Base-by-base conservation (phyloP, 768 basidiomycete species). In the Hortiboletus campestris region DNA sequence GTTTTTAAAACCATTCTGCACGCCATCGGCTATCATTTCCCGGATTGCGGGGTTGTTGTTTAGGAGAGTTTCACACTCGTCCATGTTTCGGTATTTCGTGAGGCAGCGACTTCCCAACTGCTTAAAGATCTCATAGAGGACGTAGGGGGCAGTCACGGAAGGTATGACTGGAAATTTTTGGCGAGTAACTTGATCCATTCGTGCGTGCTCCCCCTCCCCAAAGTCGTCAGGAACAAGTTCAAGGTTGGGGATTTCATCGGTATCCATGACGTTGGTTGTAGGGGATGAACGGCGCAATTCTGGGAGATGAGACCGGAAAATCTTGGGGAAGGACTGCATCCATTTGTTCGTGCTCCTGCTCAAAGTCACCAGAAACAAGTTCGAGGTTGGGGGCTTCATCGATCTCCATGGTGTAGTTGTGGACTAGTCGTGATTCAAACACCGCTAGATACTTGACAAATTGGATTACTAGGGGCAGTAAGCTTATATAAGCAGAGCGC, bases 111-210 rank as follows among this genome's bases (percentile, higher is more conserved):
- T 6, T 36, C 14, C 35, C 5, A 16, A 17, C 35, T 36, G 35
- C 8, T n/a, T n/a, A 9, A 16, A 11, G 13, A 41, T 41, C 11
- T 2, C 6, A 11, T 1, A 7, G 39, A 40, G 39, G 9, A 40
- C 6, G 6, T 6, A 9, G 8, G 8, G 39, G 7, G 9, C n/a
- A 40, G 2, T 40, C 19, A 20, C 39, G 19, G 17, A n/a, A 40
- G 6, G 2, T 38, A n/a, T 0, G 36, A n/a, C 0, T 13, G 20
- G 20, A 22, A 7, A 20, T 4, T 13, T 0, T 9, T 2, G 7
- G 13, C 2, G 11, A n/a, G 19, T 8, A 7, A 1, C 17, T 3
- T 2, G 2, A 20, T 41, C 40, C n/a, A 41, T 1, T 41, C 6
- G 5, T 12, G 22, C 19, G 4, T 41, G 20, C 19, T 22, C 40